These are phyloP conservation scores for Choanephora cucurbitarum DNA, from an alignment of 371 early-diverging fungal genomes.

Conservation along the genomic window DNA sequence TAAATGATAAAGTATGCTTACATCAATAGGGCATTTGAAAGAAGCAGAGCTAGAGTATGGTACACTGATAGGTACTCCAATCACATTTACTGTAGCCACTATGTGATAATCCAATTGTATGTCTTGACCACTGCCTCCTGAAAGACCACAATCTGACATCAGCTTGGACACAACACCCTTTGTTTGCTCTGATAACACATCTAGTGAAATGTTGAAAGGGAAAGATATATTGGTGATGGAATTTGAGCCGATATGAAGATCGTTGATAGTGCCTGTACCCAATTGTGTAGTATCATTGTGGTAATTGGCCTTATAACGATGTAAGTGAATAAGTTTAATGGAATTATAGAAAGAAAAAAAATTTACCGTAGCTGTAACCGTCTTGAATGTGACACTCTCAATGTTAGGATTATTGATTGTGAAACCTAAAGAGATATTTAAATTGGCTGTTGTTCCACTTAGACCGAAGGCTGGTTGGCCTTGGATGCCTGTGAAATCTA, in stretches of 20 bases:
- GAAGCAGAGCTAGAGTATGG: slow-evolving; percentile 38
- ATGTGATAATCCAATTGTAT: slow-evolving; percentile 57
- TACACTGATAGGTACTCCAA: slow-evolving; percentile 51
- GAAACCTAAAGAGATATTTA: slow-evolving; percentile 41
- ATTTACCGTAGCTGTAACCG: slow-evolving; percentile 55
- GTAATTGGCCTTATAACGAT: slow-evolving; percentile 61
- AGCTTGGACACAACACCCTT: slow-evolving; percentile 45
- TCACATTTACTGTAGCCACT: slow-evolving; percentile 47
- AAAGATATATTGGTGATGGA: slow-evolving; percentile 46
- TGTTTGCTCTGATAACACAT: slow-evolving; percentile 22
- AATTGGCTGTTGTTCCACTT: slow-evolving; percentile 21
- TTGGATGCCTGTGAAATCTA: slow-evolving; percentile 38
- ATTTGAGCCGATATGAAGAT: slow-evolving; percentile 51
- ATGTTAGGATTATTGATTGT: slow-evolving; percentile 59
- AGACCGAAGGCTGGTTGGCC: slow-evolving; percentile 31
- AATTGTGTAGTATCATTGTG: slow-evolving; percentile 40
- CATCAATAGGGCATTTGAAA: slow-evolving; percentile 42
- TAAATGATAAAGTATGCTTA: slow-evolving; percentile 9
- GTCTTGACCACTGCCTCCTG: slow-evolving; percentile 22
- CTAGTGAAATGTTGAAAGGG: slow-evolving; percentile 46
- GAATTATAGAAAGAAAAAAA: background rate
- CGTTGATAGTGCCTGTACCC: slow-evolving; percentile 49
- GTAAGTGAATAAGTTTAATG: too few relatives aligned
- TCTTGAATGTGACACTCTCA: slow-evolving; percentile 56
- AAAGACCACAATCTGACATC: slow-evolving; percentile 46